A percentile compares a stretch with the other conserved stretches of the same genome.
Evolutionary conservation across 2,329 filamentous ascomycete genomes (phyloP).

Genomic region (Amphichorda felina): DNA sequence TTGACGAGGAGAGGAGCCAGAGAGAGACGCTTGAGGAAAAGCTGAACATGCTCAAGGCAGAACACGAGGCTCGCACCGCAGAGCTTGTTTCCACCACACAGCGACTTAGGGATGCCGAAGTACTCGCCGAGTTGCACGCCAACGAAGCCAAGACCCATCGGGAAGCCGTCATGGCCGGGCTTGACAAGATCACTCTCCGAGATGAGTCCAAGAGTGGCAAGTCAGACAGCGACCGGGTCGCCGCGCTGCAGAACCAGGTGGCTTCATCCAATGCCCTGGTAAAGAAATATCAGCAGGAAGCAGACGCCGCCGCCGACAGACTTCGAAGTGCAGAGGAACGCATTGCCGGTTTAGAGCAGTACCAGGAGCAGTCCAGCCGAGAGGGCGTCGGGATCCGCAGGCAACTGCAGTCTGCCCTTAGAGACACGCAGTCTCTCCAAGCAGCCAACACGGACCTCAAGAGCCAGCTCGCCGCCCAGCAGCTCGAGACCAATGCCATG

Average conservation of each 20-base stretch:
- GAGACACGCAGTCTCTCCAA: constrained; percentile 73
- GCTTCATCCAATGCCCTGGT: constrained; percentile 67
- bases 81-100: constrained; percentile 68
- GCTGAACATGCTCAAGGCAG: constrained; percentile 61
- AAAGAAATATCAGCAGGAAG: constrained; percentile 80
- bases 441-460: constrained; percentile 72
- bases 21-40: constrained; percentile 68
- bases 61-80: constrained; percentile 68
- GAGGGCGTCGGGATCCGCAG: constrained; percentile 84
- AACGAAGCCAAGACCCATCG: constrained; percentile 80
- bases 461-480: constrained; percentile 71
- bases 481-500: constrained; percentile 89
- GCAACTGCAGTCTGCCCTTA: constrained; percentile 75
- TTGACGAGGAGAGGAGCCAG: constrained; percentile 70
- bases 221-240: constrained; percentile 52
- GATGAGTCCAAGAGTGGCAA: constrained; percentile 34
- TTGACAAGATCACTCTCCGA: constrained; percentile 58
- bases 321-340: constrained; percentile 88
- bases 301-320: constrained; percentile 77
- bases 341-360: constrained; percentile 90
- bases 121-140: constrained; percentile 76
- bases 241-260: constrained; percentile 69
- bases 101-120: constrained; percentile 73
- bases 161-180: constrained; percentile 67
- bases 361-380: constrained; percentile 92